Evolutionary conservation across 805 yeast species (phyloP).

Genomic region (Sugiyamaella smithiae): DNA sequence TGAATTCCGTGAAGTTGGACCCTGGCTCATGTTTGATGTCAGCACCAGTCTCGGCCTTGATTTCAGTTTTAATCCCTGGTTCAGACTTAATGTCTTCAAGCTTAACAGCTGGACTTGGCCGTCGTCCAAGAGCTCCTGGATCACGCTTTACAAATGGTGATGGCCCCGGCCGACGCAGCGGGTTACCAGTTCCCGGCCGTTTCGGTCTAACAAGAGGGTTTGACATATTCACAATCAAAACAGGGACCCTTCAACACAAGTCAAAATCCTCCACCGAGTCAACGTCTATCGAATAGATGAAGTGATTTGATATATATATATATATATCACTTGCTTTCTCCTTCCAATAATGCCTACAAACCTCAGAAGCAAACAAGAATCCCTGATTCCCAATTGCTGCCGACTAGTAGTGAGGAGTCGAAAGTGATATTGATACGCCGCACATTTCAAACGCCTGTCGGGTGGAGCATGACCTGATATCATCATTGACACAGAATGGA

Average conservation of each 20-base stretch:
- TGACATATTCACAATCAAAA: slow-evolving; percentile 4
- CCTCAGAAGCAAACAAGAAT: too few species aligned
- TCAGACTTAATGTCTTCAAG: not conserved
- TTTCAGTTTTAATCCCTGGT: not conserved
- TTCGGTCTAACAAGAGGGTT: slow-evolving; percentile 17
- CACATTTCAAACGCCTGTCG: too few species aligned
- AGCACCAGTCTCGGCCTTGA: not conserved
- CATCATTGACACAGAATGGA: too few species aligned
- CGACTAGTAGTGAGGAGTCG: not conserved
- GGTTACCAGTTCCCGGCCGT: slow-evolving; percentile 13
- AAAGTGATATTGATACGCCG: not conserved
- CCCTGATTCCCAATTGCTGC: too few species aligned
- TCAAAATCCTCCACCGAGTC: too few species aligned
- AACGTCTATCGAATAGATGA: too few species aligned
- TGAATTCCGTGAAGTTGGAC: slow-evolving; percentile 41
- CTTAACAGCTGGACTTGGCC: slow-evolving; percentile 6
- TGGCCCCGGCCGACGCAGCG: slow-evolving; percentile 16
- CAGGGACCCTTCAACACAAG: not conserved
- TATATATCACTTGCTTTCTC: too few species aligned
- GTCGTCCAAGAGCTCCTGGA: slow-evolving; percentile 1
- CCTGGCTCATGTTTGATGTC: slow-evolving; percentile 4
- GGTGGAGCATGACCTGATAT: too few species aligned
- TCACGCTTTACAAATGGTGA: slow-evolving; percentile 10
- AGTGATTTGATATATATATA: too few species aligned
- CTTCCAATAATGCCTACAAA: too few species aligned